Base-by-base conservation (phyloP, 1,139 yeast genomes). In the Blastobotrys ciferrii region DNA sequence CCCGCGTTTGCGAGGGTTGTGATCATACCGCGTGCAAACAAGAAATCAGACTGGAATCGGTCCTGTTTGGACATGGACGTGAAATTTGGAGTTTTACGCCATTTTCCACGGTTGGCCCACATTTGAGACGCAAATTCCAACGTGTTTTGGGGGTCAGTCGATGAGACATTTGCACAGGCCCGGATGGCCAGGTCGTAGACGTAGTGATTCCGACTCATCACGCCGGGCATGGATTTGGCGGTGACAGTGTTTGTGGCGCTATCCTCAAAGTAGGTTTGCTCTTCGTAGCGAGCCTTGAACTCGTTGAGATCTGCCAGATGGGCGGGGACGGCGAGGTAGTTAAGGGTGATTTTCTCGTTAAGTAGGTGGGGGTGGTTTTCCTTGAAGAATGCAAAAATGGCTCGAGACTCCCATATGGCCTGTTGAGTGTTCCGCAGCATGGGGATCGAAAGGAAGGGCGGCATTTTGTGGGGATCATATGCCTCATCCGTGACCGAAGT, bases 51-150 rank as follows among this genome's bases (percentile, higher is more conserved):
- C 9, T 65, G 58, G 40, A 75, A 75, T 56, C 80, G 81, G 32
- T 65, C 65, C 0, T 53, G 57, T 7, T 70, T 59, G 0, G 72
- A 49, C 31, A 81, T 56, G 0, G 55, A 48, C 49, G 71, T 76
- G 68, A 82, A 87, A 1, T 57, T 56, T 0, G 52, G 43, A 0
- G 87, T 74, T 52, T 80, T 81, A 44, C 97, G 73, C 68, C 75
- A 87, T 36, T 65, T 56, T 2, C 96, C 97, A 60, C 96, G 76
- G 61, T 86, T 95, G 1, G 69, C 66, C 95, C 96, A 87, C 1
- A 85, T 72, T 32, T 68, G 65, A 50, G 81, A 80, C 2, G 91
- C 89, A 61, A 84, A 77, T 0, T 71, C 72, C 44, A 75, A 67
- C 9, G 28, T 23, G 52, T 82, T 74, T 23, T 72, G 70, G 9